These are phyloP conservation scores for Brasenia schreberi DNA, from an alignment of 164 flowering plant genomes.

Conservation along the genomic window DNA sequence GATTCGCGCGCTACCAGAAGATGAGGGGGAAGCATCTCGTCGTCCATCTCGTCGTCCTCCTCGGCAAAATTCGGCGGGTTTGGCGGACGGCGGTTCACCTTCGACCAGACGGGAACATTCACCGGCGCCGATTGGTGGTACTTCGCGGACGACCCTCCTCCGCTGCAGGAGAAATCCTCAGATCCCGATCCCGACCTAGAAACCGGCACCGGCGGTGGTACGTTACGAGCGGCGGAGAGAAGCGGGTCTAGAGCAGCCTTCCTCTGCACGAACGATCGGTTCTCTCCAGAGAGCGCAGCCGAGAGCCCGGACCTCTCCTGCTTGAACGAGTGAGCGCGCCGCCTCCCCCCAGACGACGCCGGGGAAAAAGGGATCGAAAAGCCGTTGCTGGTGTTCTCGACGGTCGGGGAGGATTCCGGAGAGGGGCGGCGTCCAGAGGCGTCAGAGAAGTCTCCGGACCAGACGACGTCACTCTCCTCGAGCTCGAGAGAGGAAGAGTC, in stretches of 20 bases:
- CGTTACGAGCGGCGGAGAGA: slow-evolving; percentile 21
- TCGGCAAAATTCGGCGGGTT: slow-evolving; percentile 9
- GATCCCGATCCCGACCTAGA: slow-evolving; percentile 10
- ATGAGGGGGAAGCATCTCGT: slow-evolving; percentile 44
- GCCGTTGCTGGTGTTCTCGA: slow-evolving; percentile 6
- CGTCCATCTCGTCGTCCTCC: slow-evolving; percentile 18
- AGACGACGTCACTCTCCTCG: slow-evolving; percentile 42
- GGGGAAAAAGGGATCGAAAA: slow-evolving; percentile 5
- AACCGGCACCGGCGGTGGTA: slow-evolving; percentile 13
- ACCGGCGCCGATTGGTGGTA: slow-evolving; percentile 37
- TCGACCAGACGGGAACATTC: slow-evolving; percentile 32
- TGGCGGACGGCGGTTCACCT: neutral
- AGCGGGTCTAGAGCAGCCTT: slow-evolving; percentile 22
- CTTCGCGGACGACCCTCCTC: slow-evolving; percentile 2
- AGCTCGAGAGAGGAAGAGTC: slow-evolving; percentile 20
- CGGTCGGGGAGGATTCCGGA: neutral
- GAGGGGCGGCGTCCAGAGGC: slow-evolving; percentile 3
- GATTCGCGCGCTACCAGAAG: slow-evolving; percentile 26
- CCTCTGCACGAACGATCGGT: slow-evolving; percentile 17
- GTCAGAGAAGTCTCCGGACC: slow-evolving; percentile 24
- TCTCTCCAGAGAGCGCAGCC: slow-evolving; percentile 27
- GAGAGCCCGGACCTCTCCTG: slow-evolving; percentile 29
- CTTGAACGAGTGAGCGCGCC: slow-evolving; percentile 8
- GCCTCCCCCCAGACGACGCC: neutral
- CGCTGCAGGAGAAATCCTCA: slow-evolving; percentile 3